A percentile compares a stretch with the other conserved stretches of the same genome.
phyloP scores from a whole-genome alignment of 257 asterid genomes.

The Plantago elongata region DNA sequence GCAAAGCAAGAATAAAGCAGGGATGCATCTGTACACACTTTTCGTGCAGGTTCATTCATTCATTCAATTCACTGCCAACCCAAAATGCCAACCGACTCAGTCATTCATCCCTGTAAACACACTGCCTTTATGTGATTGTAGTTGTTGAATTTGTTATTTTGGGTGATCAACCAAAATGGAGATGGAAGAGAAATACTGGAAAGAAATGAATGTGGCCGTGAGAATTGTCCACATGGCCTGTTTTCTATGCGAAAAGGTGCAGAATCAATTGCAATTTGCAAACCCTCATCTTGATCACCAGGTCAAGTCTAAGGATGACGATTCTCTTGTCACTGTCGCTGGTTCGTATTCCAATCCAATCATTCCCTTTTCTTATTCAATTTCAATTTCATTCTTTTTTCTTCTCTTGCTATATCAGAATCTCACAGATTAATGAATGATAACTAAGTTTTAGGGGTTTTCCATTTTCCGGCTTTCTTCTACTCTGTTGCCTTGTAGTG shows the following conservation, averaged over 20 bases:
- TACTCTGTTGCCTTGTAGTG: no score
- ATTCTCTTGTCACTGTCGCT: conserved; percentile 76
- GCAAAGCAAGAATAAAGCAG: no score
- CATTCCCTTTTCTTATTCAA: conserved; percentile 2
- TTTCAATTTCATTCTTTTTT: conserved; percentile 3
- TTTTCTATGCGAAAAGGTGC: conserved; percentile 57
- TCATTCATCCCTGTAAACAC: no score
- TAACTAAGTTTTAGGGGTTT: neutral
- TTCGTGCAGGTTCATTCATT: conserved; percentile 24
- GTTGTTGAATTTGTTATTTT: neutral
- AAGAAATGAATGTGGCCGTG: conserved; percentile 73
- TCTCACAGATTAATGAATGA: neutral
- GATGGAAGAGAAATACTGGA: conserved; percentile 44
- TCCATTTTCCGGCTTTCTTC: conserved; percentile 1
- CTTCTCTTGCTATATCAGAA: neutral
- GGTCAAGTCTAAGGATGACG: conserved; percentile 63
- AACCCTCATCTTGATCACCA: conserved; percentile 30
- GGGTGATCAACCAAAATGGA: conserved; percentile 10
- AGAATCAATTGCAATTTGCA: conserved; percentile 37
- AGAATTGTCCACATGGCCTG: conserved; percentile 82
- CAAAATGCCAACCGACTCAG: no score
- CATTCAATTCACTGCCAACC: no score
- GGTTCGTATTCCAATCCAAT: conserved; percentile 31
- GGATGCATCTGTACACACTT: conserved; percentile 20
- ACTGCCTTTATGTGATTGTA: no score